A percentile compares a stretch with the other conserved stretches of the same genome.
phyloP scores from a whole-genome alignment of 441 rosid species.

The Kokia cookei region DNA sequence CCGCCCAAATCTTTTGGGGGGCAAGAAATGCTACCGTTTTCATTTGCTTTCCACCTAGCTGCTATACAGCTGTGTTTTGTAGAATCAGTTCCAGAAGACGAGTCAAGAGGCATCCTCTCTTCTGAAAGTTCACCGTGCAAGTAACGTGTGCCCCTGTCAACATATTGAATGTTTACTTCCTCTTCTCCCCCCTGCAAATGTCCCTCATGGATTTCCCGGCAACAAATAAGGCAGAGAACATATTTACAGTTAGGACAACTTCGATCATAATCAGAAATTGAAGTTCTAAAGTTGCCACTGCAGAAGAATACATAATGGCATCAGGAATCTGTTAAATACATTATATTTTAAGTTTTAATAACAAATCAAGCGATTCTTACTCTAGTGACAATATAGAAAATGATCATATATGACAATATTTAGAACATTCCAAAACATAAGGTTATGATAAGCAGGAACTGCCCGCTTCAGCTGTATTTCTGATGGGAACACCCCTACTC shows the following conservation, averaged over 20 bases:
- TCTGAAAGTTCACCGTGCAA: conserved; percentile 43
- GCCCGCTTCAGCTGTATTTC: neutral
- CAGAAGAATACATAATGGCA: conserved; percentile 5
- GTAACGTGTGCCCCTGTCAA: conserved; percentile 28
- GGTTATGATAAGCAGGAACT: neutral
- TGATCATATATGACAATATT: neutral
- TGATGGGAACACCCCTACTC: neutral
- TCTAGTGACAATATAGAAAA: neutral
- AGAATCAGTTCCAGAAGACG: neutral
- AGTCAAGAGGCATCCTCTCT: neutral
- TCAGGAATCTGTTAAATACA: neutral
- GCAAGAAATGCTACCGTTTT: conserved; percentile 53
- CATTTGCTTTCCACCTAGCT: conserved; percentile 51
- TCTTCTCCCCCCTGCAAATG: conserved; percentile 30
- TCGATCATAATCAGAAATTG: conserved; percentile 72
- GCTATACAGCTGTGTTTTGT: conserved; percentile 4
- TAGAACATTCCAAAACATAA: neutral
- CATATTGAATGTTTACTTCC: conserved; percentile 33
- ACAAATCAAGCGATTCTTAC: neutral
- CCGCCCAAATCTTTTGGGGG: conserved; percentile 24
- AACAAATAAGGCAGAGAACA: conserved; percentile 76
- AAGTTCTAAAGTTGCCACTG: conserved; percentile 71
- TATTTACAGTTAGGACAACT: conserved; percentile 55
- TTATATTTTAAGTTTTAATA: neutral
- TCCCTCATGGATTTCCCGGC: conserved; percentile 71